These are phyloP conservation scores for Nidula niveotomentosa DNA, from an alignment of 1,284 basidiomycete species.

Conservation along the genomic window DNA sequence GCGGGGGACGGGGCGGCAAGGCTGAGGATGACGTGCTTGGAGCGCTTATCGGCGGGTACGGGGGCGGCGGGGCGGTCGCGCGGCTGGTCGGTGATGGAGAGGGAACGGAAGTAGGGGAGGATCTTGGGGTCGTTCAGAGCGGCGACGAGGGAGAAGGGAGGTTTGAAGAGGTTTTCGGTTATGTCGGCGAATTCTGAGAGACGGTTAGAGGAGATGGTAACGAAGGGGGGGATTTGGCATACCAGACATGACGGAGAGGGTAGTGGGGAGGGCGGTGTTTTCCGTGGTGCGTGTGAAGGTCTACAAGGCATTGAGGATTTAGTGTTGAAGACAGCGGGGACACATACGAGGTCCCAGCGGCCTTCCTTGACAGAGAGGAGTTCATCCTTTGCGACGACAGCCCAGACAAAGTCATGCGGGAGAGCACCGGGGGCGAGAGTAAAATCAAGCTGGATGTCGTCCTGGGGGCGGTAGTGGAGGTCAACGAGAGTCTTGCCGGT, in stretches of 20 bases:
- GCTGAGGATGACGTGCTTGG: constrained; percentile 74
- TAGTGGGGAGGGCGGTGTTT: constrained; percentile 53
- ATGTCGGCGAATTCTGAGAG: constrained; percentile 75
- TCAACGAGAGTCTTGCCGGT: constrained; percentile 65
- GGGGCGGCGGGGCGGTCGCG: constrained; percentile 61
- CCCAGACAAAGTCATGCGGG: constrained; percentile 79
- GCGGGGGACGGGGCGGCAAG: constrained; percentile 56
- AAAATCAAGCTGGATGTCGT: constrained; percentile 76
- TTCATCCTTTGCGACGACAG: constrained; percentile 77
- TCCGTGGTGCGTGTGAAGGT: constrained; percentile 82
- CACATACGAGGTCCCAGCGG: constrained; percentile 84
- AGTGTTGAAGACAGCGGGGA: background rate
- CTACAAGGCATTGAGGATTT: constrained; percentile 32
- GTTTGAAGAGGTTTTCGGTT: constrained; percentile 78
- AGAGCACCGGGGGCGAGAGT: constrained; percentile 58
- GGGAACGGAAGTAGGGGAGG: constrained; percentile 75
- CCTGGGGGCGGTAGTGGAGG: constrained; percentile 67
- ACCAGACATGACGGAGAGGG: constrained; percentile 76
- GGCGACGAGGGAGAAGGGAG: constrained; percentile 52
- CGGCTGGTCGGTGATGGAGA: constrained; percentile 85
- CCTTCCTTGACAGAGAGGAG: constrained; percentile 65
- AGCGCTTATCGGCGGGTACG: constrained; percentile 43
- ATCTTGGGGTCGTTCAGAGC: constrained; percentile 64
- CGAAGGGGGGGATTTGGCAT: constrained; percentile 6
- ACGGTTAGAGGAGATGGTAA: constrained; percentile 5